Evolutionary conservation across 345 rosid genomes (phyloP).

Genomic region (Rhodomyrtus tomentosa): DNA sequence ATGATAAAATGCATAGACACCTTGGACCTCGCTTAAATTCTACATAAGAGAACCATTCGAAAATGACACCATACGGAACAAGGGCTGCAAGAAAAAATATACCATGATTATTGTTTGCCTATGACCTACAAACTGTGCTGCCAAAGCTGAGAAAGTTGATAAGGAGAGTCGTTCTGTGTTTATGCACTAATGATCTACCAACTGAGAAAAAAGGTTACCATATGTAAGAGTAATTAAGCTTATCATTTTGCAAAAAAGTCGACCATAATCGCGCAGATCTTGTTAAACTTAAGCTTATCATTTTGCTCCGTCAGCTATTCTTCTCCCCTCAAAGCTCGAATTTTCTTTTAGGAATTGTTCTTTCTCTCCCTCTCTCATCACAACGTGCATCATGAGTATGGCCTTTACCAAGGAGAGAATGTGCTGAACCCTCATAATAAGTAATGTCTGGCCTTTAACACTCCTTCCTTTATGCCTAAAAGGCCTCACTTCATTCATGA

Average conservation of each 20-base stretch:
- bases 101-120: background rate
- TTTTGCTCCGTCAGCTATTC: background rate
- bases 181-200: background rate
- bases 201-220: background rate
- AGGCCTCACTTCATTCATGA: background rate
- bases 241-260: background rate
- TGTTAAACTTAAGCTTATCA: background rate
- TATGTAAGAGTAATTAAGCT: background rate
- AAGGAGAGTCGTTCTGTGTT: background rate
- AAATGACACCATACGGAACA: background rate
- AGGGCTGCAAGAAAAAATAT: background rate
- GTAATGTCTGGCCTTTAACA: background rate
- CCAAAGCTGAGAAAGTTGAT: background rate
- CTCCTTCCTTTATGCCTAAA: background rate
- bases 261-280: background rate
- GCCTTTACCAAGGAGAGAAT: background rate
- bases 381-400: background rate
- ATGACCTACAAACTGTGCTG: background rate
- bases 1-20: background rate
- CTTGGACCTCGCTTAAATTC: background rate
- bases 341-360: background rate
- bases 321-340: background rate
- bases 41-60: background rate
- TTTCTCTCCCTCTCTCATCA: background rate
- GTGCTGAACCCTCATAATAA: background rate